A percentile compares a stretch with the other conserved stretches of the same genome.
Conservation (phyloP, 139 green algal genomes). For the Zygnema circumcarinatum region DNA sequence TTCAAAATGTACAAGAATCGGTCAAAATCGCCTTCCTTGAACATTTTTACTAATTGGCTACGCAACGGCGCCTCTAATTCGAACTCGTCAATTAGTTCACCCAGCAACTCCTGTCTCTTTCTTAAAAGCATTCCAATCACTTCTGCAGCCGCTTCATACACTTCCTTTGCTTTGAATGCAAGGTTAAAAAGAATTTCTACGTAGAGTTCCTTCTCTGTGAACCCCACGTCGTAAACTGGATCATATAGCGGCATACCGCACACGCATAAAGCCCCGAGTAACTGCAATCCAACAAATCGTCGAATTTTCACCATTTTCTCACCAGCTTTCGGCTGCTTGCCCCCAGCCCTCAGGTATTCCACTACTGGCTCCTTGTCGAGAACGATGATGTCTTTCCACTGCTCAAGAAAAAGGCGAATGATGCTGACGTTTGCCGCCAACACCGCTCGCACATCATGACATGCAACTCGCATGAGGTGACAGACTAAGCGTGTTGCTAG, state of each 20-base stretch:
- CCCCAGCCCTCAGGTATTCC: neutral
- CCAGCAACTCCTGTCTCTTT: neutral
- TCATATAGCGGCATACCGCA: conserved; percentile 23
- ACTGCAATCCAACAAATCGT: neutral
- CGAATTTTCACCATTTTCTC: neutral
- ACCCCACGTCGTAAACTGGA: neutral
- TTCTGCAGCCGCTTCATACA: conserved; percentile 33
- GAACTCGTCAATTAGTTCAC: neutral
- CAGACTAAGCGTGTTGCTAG: neutral
- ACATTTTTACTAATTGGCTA: conserved; percentile 4
- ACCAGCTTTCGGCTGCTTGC: neutral
- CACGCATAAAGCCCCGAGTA: conserved; percentile 10
- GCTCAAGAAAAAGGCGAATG: conserved; percentile 34
- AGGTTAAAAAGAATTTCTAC: conserved; percentile 4
- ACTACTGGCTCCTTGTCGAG: conserved; percentile 19
- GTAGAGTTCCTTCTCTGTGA: conserved; percentile 30
- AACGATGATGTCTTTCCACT: conserved; percentile 10
- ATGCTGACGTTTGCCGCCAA: conserved; percentile 26
- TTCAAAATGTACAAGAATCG: conserved; percentile 20
- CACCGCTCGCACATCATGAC: conserved; percentile 5
- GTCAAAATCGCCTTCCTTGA: neutral
- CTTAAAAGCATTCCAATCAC: conserved; percentile 21
- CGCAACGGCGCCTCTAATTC: conserved; percentile 19
- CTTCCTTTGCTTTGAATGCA: conserved; percentile 2
- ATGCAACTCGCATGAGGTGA: conserved; percentile 33